Conservation (phyloP, 169 alveolate species). For the Plasmodium cynomolgi region DNA sequence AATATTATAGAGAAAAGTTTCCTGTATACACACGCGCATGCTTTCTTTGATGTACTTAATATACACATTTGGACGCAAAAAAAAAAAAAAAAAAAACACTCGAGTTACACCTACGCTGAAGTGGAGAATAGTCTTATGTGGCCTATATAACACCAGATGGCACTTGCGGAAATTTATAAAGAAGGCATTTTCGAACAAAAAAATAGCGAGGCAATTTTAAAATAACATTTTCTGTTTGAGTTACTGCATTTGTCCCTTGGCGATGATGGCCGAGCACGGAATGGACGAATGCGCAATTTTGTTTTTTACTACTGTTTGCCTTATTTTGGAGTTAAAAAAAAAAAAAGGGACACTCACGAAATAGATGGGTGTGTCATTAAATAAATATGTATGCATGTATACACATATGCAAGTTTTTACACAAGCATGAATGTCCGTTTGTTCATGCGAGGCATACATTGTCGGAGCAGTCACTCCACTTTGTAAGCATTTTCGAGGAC, state of each 20-base stretch:
- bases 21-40: not conserved
- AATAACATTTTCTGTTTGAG: not conserved
- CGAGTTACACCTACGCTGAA: not conserved
- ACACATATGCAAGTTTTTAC: not conserved
- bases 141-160: constrained; percentile 8
- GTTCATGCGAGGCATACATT: not conserved
- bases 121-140: not conserved
- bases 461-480: not conserved
- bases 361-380: not conserved
- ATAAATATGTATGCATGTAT: not conserved
- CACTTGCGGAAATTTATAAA: not conserved
- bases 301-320: not conserved
- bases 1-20: not conserved
- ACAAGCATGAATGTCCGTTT: not conserved
- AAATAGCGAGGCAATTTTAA: not conserved
- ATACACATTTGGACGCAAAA: not conserved
- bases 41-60: not conserved
- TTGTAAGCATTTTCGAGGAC: not conserved
- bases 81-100: not conserved
- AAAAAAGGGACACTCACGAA: not conserved
- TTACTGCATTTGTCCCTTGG: constrained; percentile 1
- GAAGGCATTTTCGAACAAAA: not conserved
- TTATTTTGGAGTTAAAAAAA: not conserved
- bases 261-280: not conserved
- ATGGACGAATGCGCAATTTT: not conserved